Percentiles rank a stretch among this genome's conserved stretches.
These are phyloP conservation scores for Dryadomyces quercus-mongolicae DNA, from an alignment of 2,329 filamentous ascomycete genomes.

Conservation along the genomic window DNA sequence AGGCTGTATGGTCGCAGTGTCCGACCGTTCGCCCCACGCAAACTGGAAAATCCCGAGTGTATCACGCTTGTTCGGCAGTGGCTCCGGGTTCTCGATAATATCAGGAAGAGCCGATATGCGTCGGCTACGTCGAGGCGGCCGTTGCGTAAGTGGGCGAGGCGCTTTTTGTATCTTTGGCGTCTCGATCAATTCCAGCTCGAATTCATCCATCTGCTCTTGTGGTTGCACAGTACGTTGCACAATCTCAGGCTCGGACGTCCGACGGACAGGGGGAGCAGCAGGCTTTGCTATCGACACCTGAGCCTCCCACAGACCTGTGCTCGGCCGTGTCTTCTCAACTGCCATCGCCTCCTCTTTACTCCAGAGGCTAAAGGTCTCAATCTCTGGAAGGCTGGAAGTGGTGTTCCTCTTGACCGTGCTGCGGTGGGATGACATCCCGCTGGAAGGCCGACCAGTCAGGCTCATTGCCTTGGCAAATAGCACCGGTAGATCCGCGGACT, in stretches of 20 bases:
- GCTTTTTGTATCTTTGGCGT: slow-evolving; percentile 11
- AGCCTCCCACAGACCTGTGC: not conserved
- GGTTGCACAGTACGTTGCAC: not conserved
- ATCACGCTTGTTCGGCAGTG: slow-evolving; percentile 42
- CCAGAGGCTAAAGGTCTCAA: not conserved
- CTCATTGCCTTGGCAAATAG: not conserved
- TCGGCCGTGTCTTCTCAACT: not conserved
- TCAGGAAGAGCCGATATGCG: slow-evolving; percentile 49
- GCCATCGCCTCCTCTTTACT: not conserved
- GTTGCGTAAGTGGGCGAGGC: slow-evolving; percentile 34
- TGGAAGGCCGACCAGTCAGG: not conserved
- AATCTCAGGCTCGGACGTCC: not conserved
- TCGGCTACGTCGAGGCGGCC: slow-evolving; percentile 41
- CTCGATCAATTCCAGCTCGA: slow-evolving; percentile 4
- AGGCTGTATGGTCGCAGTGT: slow-evolving; percentile 34
- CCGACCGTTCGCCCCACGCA: slow-evolving; percentile 52
- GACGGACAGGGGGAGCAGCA: no score
- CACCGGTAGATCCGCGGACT: not conserved
- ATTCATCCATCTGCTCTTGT: slow-evolving; percentile 1
- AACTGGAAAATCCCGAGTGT: slow-evolving; percentile 55
- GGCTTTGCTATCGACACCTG: not conserved
- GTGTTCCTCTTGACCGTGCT: not conserved
- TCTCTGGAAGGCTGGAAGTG: not conserved
- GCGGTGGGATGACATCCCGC: not conserved
- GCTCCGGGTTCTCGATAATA: slow-evolving; percentile 49